Base-by-base conservation (phyloP, 2,329 filamentous ascomycete genomes). In the Sarocladium strictum region DNA sequence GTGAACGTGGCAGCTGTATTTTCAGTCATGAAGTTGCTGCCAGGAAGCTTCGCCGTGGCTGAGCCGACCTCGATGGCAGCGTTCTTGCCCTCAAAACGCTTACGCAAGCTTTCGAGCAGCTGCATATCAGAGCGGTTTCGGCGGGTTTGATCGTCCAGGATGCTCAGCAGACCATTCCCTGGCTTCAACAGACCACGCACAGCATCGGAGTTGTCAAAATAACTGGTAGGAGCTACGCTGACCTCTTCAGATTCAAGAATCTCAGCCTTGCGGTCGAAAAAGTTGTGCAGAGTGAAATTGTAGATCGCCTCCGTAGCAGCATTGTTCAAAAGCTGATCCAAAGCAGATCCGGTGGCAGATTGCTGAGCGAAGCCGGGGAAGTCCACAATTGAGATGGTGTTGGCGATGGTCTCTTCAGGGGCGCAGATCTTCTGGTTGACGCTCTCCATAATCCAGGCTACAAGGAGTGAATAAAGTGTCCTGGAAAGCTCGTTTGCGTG, bases 171-270 rank as follows among this genome's bases (percentile, higher is more conserved):
- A 43, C 94, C 94, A 64, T 97, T 97, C 24, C 92, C 90, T 55
- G 90, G 80, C 74, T 97, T 99, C 54, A 99, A 76, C 29, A 99
- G 78, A 12, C 91, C 93, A 64, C 89, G 90, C 57, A 97, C 91
- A 10, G 93, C 91, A 68, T 97, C 94, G 0, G 89, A 91, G 69
- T 97, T 99, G 71, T 99, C 94, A 63, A 97, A 99, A 70, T 97
- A 99, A 73, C 90, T 96, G 0, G 93, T 97, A 1, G 92, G 86
- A 2, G 92, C 82, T 2, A 99, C 90, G 29, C 79, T 84, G 33
- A 99, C 90, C 67, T 99, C 94, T 68, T 99, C 94, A 1, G 87
- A 91, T 66, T 99, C 94, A 21, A 99, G 79, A 72, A 96, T 83
- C 58, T 97, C 93, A 0, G 92, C 91, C 69, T 94, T 95, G 61